Percentiles rank a stretch among this genome's conserved stretches.
Evolutionary conservation across 2,329 filamentous ascomycete genomes (phyloP).

Genomic region (Bimuria novae-zelandiae): DNA sequence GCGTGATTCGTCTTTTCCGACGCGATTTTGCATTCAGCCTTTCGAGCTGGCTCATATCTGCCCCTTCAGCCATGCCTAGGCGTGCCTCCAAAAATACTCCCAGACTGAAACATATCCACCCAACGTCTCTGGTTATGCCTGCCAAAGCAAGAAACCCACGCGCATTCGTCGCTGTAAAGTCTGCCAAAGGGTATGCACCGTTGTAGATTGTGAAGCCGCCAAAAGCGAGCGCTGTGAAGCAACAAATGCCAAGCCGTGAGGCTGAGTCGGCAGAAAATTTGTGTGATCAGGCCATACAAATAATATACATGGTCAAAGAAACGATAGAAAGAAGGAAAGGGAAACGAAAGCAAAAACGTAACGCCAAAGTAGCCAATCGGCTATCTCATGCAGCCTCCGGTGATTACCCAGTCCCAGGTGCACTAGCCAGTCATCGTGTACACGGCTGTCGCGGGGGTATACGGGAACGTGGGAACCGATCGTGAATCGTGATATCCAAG

Average conservation of each 20-base stretch:
- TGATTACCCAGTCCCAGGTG: slow-evolving; percentile 1
- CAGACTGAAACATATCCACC: neutral
- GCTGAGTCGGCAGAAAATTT: too few relatives aligned
- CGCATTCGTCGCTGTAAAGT: neutral
- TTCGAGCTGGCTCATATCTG: neutral
- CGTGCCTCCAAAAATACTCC: slow-evolving; percentile 4
- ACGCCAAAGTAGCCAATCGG: slow-evolving; percentile 7
- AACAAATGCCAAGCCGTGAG: too few relatives aligned
- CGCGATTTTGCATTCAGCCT: slow-evolving; percentile 1
- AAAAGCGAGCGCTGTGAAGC: slow-evolving; percentile 1
- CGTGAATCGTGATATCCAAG: slow-evolving; percentile 8
- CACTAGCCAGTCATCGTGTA: slow-evolving; percentile 2
- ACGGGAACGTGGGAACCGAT: slow-evolving; percentile 1
- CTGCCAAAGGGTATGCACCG: slow-evolving; percentile 2
- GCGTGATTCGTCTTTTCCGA: neutral
- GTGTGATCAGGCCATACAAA: too few relatives aligned
- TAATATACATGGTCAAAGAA: neutral
- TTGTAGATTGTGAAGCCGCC: neutral
- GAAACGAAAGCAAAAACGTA: neutral
- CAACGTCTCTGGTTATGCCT: neutral
- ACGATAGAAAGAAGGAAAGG: neutral
- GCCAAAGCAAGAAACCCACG: neutral
- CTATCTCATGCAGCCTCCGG: slow-evolving; percentile 4
- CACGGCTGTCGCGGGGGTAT: slow-evolving; percentile 5
- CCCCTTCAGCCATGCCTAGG: neutral